Conservation (phyloP, 352 stramenopile species). For the Globisporangium irregulare region DNA sequence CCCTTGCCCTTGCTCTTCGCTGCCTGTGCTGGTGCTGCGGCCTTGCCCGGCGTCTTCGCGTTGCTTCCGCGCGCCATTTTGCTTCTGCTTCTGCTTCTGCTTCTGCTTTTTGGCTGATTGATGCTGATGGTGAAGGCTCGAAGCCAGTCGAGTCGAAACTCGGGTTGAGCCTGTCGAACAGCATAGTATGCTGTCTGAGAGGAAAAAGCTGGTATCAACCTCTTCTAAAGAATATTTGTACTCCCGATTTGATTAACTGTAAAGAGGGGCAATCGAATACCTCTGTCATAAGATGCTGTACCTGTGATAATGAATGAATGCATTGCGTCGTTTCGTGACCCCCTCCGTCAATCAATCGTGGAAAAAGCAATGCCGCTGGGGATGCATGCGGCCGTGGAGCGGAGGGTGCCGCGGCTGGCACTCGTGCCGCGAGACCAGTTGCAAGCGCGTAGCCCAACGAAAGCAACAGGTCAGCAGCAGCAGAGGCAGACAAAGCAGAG, state of each 20-base stretch:
- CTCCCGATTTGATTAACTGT: no score
- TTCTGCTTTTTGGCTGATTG: neutral
- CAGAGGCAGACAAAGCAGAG: neutral
- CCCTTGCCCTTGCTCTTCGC: conserved; percentile 9
- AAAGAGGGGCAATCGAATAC: no score
- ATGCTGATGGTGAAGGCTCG: neutral
- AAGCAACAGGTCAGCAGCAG: conserved; percentile 18
- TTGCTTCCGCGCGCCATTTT: conserved; percentile 24
- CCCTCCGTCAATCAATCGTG: neutral
- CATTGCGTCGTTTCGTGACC: neutral
- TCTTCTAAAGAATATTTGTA: neutral
- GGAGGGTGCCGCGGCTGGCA: conserved; percentile 42
- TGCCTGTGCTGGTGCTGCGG: neutral
- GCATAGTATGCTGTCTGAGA: conserved; percentile 1
- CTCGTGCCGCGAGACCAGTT: conserved; percentile 44
- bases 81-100: conserved; percentile 2
- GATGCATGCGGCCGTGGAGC: conserved; percentile 20
- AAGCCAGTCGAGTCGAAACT: conserved; percentile 7
- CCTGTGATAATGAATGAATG: neutral
- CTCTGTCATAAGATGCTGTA: neutral
- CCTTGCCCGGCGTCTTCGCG: conserved; percentile 12
- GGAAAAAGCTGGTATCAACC: neutral
- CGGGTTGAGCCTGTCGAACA: conserved; percentile 1
- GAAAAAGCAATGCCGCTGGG: conserved; percentile 1
- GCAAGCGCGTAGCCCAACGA: conserved; percentile 1